Conservation (phyloP, 2,329 filamentous ascomycete genomes). For the Trichoderma asperellum region DNA sequence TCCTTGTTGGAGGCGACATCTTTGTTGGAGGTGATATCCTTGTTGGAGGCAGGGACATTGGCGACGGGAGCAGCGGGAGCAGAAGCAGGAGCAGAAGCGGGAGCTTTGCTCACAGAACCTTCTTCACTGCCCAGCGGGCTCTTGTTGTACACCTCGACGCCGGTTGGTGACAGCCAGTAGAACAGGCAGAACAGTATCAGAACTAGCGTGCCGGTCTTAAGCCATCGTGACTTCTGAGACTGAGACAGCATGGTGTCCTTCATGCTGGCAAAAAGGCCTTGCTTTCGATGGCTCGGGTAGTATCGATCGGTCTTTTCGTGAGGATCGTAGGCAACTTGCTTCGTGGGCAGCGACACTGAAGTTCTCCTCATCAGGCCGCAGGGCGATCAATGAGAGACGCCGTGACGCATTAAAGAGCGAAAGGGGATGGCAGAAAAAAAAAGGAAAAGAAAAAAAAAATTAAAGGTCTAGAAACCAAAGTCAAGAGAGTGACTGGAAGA, state of each 20-base stretch:
- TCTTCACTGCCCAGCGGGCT: constrained; percentile 36
- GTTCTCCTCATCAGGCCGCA: constrained; percentile 62
- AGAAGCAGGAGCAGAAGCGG: neutral
- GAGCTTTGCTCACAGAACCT: constrained; percentile 9
- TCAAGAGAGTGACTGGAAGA: constrained; percentile 21
- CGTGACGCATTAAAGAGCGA: constrained; percentile 35
- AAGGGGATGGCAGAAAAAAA: constrained; percentile 5
- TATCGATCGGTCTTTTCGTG: constrained; percentile 69
- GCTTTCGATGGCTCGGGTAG: constrained; percentile 50
- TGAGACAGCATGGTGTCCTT: constrained; percentile 65
- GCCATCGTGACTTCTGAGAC: constrained; percentile 66
- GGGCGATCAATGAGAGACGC: constrained; percentile 35
- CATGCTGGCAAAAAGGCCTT: constrained; percentile 57
- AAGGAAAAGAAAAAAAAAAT: neutral
- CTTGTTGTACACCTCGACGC: constrained; percentile 58
- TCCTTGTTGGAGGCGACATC: constrained; percentile 29
- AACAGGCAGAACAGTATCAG: constrained; percentile 64
- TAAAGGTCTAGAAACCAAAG: constrained; percentile 5
- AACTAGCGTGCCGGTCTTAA: constrained; percentile 67
- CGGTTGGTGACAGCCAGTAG: constrained; percentile 65
- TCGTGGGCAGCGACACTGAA: constrained; percentile 65
- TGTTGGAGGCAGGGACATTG: neutral
- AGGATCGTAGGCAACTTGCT: constrained; percentile 62
- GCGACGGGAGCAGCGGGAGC: constrained; percentile 29
- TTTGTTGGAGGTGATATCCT: neutral